Conservation (phyloP, 2,329 filamentous ascomycete species). For the Pseudogymnoascus sp. region DNA sequence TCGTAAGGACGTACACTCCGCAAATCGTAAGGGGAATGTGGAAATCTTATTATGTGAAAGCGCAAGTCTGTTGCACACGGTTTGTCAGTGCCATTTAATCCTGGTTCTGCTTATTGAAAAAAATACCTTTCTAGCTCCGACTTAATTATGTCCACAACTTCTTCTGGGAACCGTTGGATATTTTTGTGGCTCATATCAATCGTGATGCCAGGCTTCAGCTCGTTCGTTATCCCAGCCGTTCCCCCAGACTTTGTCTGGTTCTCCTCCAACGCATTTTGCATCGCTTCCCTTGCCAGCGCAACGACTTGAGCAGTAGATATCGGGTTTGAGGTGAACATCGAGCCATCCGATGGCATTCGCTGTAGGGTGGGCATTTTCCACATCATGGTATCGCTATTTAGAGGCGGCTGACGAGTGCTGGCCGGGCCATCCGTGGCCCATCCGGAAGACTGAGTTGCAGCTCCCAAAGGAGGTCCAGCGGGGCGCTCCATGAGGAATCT, state of each 20-base stretch:
- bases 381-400: slow-evolving; percentile 27
- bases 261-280: slow-evolving; percentile 60
- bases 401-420: slow-evolving; percentile 31
- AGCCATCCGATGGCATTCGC: slow-evolving; percentile 38
- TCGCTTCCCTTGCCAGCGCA: slow-evolving; percentile 57
- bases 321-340: slow-evolving; percentile 44
- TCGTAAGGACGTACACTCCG: slow-evolving; percentile 69
- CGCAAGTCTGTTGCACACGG: slow-evolving; percentile 52
- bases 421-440: slow-evolving; percentile 38
- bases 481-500: slow-evolving; percentile 28
- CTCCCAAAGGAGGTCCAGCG: slow-evolving; percentile 29
- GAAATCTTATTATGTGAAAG: slow-evolving; percentile 74
- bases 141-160: slow-evolving; percentile 34
- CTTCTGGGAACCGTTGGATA: slow-evolving; percentile 46
- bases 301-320: slow-evolving; percentile 60
- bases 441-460: slow-evolving; percentile 32
- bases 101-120: slow-evolving; percentile 14
- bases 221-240: slow-evolving; percentile 52
- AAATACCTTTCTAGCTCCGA: slow-evolving; percentile 31
- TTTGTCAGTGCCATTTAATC: slow-evolving; percentile 28
- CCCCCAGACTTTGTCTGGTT: slow-evolving; percentile 58
- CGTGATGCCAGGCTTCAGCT: slow-evolving; percentile 64
- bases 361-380: slow-evolving; percentile 41
- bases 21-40: slow-evolving; percentile 63
- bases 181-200: slow-evolving; percentile 72